Base-by-base conservation (phyloP, 1,284 basidiomycete genomes). In the Fomitopsis schrenkii region DNA sequence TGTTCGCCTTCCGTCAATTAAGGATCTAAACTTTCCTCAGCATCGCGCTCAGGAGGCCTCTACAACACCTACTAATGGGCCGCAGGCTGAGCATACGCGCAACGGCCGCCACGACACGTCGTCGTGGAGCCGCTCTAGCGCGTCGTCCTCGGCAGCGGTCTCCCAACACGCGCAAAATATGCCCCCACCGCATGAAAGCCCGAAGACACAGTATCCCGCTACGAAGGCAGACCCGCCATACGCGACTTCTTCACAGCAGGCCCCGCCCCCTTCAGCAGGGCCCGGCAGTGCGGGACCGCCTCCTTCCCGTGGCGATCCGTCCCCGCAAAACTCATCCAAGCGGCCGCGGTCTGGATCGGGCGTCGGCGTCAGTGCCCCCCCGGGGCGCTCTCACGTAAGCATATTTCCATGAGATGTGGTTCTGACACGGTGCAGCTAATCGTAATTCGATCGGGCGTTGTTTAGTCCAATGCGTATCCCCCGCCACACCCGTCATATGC, bases 1-100 rank as follows among this genome's bases (percentile, higher is more conserved):
- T 57, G 71, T 83, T 66, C 83, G 85, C 41, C 78, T 89, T 6
- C 87, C 87, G 0, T 87, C 86, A 17, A 79, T 89, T 69, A 87
- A 83, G 74, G 85, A 86, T 69, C 77, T 89, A 67, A 85, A 87
- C 71, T 87, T 89, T 64, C 68, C 66, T 22, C 70, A 74, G 7
- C 76, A 71, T 2, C 73, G 72, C 30, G 57, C 65, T 30, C 74
- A 75, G 57, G 74, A 77, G 44, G 69, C 68, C 30, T 58, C 66
- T n/a, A 45, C 59, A 10, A 62, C 69, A 30, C 38, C 63, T 7
- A 67, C 64, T 44, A 61, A 60, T 15, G 57, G 56, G 42, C 60
- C 61, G 6, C 67, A 64, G 58, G 36, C 56, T 30, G 68, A 68
- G 35, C 68, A 68, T 40, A 35, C 61, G 22, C 68, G 66, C 30